Evolutionary conservation across 371 early-diverging fungal genomes (phyloP).

Genomic region (Chytridiales sp.): DNA sequence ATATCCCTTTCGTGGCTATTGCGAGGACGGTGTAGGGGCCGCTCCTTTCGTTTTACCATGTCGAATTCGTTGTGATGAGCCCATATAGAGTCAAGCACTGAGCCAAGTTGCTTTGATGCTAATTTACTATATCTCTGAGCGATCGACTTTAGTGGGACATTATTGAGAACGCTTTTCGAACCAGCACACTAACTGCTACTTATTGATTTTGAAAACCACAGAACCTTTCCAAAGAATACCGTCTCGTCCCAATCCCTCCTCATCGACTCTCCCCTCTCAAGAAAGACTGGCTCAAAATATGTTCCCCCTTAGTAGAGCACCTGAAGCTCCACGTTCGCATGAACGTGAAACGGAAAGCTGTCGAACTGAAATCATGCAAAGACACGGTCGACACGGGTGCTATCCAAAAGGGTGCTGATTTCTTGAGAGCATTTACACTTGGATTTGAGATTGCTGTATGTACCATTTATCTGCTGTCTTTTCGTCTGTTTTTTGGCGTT

Average conservation of each 20-base stretch:
- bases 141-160: no score
- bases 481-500: neutral
- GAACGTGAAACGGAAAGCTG: conserved; percentile 84
- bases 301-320: conserved; percentile 98
- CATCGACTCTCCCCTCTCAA: conserved; percentile 92
- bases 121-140: neutral
- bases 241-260: conserved; percentile 88
- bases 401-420: conserved; percentile 94
- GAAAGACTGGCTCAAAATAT: conserved; percentile 96
- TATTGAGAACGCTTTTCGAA: conserved; percentile 6
- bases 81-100: conserved; percentile 20
- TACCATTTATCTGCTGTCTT: conserved; percentile 10
- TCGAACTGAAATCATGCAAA: conserved; percentile 85
- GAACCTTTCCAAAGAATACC: conserved; percentile 17
- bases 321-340: conserved; percentile 96
- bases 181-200: neutral
- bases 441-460: conserved; percentile 87
- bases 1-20: no score
- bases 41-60: neutral
- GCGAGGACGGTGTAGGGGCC: no score
- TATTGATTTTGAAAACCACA: neutral
- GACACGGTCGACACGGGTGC: conserved; percentile 84
- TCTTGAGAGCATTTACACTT: conserved; percentile 86
- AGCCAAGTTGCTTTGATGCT: conserved; percentile 7
- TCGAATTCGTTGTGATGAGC: neutral